A percentile compares a stretch with the other conserved stretches of the same genome.
Evolutionary conservation across 305 asterid species (phyloP).

Genomic region (Solanum hybrid): DNA sequence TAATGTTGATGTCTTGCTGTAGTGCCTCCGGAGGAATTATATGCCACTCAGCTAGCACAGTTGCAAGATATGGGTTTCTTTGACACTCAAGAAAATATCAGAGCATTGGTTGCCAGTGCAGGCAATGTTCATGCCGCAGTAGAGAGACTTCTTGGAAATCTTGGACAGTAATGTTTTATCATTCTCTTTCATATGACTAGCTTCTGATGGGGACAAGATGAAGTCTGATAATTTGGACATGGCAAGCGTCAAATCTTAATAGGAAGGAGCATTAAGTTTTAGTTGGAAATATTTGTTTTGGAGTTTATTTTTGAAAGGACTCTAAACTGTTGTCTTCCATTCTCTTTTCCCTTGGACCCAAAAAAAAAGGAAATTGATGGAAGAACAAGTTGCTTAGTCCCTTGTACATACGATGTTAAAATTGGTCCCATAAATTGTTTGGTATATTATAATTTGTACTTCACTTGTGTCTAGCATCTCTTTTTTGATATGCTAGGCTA

Average conservation of each 20-base stretch:
- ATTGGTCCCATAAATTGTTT: neutral
- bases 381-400: neutral
- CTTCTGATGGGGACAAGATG: conserved; percentile 7
- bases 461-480: neutral
- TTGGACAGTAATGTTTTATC: conserved; percentile 22
- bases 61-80: conserved; percentile 56
- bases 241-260: neutral
- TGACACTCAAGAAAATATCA: conserved; percentile 46
- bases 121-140: conserved; percentile 64
- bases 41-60: conserved; percentile 43
- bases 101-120: conserved; percentile 44
- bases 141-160: conserved; percentile 46
- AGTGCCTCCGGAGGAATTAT: conserved; percentile 56
- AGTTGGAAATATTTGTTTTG: conserved; percentile 2
- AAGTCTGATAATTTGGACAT: neutral
- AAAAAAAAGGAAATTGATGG: neutral
- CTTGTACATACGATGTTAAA: conserved; percentile 1
- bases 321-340: neutral
- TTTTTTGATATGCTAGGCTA: neutral
- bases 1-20: neutral
- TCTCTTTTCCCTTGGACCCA: neutral
- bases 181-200: conserved; percentile 3
- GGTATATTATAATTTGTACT: neutral
- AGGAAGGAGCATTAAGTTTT: neutral
- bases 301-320: conserved; percentile 4